phyloP scores from a whole-genome alignment of 345 rosid species.

The Hibiscus syriacus region DNA sequence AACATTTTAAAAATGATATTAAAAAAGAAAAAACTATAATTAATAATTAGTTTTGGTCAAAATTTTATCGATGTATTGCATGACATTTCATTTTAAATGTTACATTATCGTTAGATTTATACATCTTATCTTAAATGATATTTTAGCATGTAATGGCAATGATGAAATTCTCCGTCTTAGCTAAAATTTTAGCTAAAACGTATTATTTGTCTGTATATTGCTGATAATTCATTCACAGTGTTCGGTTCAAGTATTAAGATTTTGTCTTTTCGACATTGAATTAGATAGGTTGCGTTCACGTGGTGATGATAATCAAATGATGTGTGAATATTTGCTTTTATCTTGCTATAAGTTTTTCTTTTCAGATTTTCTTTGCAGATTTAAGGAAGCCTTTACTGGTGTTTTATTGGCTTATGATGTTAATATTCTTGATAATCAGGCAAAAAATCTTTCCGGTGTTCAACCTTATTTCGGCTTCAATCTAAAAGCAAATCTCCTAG shows the following conservation, averaged over 20 bases:
- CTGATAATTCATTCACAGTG: too few species aligned
- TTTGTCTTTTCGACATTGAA: not conserved
- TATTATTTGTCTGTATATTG: too few species aligned
- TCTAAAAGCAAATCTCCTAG: slow-evolving; percentile 46
- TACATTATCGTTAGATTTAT: too few species aligned
- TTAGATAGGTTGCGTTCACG: not conserved
- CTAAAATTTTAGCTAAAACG: not conserved
- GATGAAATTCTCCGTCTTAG: not conserved
- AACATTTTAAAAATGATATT: too few species aligned
- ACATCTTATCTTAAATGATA: too few species aligned
- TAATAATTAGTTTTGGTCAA: too few species aligned
- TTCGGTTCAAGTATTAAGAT: not conserved
- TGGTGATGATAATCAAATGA: not conserved
- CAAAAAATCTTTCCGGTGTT: slow-evolving; percentile 56
- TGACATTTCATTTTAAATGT: too few species aligned
- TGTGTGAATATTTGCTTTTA: not conserved
- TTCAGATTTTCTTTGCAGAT: slow-evolving; percentile 34
- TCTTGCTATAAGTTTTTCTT: not conserved
- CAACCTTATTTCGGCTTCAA: slow-evolving; percentile 59
- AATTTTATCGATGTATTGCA: too few species aligned
- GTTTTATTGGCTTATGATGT: slow-evolving; percentile 67
- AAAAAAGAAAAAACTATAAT: too few species aligned
- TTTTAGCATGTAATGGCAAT: too few species aligned
- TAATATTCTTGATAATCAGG: slow-evolving; percentile 32
- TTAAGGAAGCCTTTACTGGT: slow-evolving; percentile 55